These are phyloP conservation scores for Gossypium davidsonii DNA, from an alignment of 441 rosid genomes.

Conservation along the genomic window DNA sequence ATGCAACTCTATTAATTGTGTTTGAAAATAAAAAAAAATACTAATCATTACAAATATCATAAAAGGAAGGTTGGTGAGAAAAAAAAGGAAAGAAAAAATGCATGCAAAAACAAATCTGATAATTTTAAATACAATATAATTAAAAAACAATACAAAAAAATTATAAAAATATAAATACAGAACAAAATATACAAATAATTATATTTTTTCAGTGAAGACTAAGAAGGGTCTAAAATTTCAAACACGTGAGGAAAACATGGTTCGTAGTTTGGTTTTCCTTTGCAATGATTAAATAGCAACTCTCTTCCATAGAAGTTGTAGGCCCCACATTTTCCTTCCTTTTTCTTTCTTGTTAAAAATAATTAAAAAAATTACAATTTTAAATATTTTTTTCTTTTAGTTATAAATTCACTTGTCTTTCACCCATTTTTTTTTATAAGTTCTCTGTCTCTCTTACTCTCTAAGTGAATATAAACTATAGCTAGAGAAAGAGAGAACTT, in stretches of 20 bases:
- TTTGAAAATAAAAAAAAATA: no score
- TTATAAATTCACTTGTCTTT: slow-evolving; percentile 8
- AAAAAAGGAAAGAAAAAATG: no score
- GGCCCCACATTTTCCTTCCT: not conserved
- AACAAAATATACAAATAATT: no score
- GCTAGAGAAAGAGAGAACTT: slow-evolving; percentile 16
- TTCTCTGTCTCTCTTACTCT: not conserved
- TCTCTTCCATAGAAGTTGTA: not conserved
- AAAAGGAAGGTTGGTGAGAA: no score
- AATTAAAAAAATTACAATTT: no score
- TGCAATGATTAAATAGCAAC: not conserved
- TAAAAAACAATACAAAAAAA: not conserved
- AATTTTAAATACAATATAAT: not conserved
- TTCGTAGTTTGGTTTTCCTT: slow-evolving; percentile 24
- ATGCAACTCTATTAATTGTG: no score
- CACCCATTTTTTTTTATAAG: not conserved
- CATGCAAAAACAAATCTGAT: no score
- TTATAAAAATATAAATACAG: no score
- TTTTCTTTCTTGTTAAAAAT: not conserved
- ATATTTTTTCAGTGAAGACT: no score
- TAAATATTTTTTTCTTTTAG: not conserved
- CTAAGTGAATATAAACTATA: slow-evolving; percentile 13
- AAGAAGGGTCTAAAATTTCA: no score
- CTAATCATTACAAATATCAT: no score
- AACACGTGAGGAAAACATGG: not conserved